Percentiles rank a stretch among this genome's conserved stretches.
phyloP scores from a whole-genome alignment of 805 yeast species.

The Candida jianshihensis region DNA sequence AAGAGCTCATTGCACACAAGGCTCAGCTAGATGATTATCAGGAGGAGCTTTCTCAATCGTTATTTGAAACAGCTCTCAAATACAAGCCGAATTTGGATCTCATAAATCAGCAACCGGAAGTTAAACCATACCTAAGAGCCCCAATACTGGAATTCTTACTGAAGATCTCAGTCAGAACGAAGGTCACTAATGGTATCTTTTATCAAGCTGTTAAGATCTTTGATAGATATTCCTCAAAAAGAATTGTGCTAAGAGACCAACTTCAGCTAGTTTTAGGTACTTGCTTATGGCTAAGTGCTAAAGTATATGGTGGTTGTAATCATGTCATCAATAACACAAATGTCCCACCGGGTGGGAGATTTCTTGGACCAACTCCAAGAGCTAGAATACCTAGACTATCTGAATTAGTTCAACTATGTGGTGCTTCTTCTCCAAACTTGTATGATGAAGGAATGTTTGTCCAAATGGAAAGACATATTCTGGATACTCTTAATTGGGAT shows the following conservation, averaged over 20 bases:
- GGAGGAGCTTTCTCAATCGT: conserved; percentile 38
- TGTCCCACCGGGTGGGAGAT: conserved; percentile 52
- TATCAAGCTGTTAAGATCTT: conserved; percentile 67
- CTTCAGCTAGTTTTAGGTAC: conserved; percentile 88
- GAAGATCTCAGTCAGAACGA: conserved; percentile 58
- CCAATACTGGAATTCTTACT: conserved; percentile 73
- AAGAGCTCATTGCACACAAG: conserved; percentile 43
- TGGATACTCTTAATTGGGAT: conserved; percentile 68
- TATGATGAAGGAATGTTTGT: conserved; percentile 63
- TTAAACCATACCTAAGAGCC: conserved; percentile 65
- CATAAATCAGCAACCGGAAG: conserved; percentile 84
- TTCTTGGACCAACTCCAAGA: conserved; percentile 65
- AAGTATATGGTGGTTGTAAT: conserved; percentile 69
- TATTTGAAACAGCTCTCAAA: conserved; percentile 28
- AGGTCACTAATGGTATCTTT: conserved; percentile 61
- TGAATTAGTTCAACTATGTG: conserved; percentile 69
- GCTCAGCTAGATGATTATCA: conserved; percentile 43
- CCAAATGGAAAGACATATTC: conserved; percentile 82
- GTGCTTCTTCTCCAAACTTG: conserved; percentile 47
- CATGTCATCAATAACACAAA: conserved; percentile 49
- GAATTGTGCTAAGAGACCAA: conserved; percentile 80
- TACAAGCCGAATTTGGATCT: conserved; percentile 51
- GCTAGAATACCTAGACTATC: conserved; percentile 66
- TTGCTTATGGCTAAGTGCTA: conserved; percentile 88
- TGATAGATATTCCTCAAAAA: conserved; percentile 85